phyloP scores from a whole-genome alignment of 345 rosid species.

The Cardamine chenopodiifolia region DNA sequence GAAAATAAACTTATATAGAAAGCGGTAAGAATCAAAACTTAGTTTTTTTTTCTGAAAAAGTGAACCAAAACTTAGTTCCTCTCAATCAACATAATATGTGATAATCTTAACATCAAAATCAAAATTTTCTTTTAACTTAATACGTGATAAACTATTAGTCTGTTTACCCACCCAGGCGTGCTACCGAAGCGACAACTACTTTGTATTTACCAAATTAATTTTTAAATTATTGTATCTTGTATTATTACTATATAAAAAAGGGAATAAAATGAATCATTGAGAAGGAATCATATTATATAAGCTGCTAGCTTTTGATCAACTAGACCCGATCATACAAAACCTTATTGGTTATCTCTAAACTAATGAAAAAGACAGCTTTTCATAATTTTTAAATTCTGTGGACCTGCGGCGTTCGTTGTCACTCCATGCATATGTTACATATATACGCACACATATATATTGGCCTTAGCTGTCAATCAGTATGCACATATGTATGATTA shows the following conservation, averaged over 20 bases:
- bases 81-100: neutral
- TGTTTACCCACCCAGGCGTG: neutral
- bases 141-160: neutral
- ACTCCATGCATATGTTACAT: conserved; percentile 23
- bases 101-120: no score
- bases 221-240: neutral
- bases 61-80: neutral
- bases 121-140: no score
- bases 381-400: neutral
- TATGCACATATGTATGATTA: neutral
- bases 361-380: conserved; percentile 15
- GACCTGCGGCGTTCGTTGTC: conserved; percentile 30
- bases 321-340: conserved; percentile 16
- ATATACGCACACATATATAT: neutral
- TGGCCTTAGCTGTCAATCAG: conserved; percentile 22
- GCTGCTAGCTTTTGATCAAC: conserved; percentile 30
- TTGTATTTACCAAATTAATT: neutral
- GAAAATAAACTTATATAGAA: neutral
- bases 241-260: neutral
- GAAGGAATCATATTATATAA: conserved; percentile 23
- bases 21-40: neutral
- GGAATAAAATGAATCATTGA: conserved; percentile 12
- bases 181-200: conserved; percentile 24
- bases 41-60: neutral
- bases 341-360: conserved; percentile 25